phyloP scores from a whole-genome alignment of 176 grass and related monocot genomes.

The Panicum miliaceum region DNA sequence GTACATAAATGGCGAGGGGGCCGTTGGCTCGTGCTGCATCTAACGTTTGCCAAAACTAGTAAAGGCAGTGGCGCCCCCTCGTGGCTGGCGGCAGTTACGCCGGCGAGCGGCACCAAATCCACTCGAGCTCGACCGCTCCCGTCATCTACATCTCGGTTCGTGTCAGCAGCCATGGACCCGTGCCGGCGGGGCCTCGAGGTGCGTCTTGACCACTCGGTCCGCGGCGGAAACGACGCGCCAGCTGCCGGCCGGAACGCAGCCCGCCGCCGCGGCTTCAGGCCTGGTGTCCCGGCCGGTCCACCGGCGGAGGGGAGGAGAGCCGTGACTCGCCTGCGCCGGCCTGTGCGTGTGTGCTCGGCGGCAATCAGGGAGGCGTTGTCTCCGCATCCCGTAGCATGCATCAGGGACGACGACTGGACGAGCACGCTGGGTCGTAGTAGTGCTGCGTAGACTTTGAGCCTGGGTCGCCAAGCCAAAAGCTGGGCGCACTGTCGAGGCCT shows the following conservation, averaged over 20 bases:
- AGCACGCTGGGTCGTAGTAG: not conserved
- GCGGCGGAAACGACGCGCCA: not conserved
- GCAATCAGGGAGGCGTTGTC: not conserved
- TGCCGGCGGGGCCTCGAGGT: not conserved
- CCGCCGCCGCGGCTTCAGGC: not conserved
- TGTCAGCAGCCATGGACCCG: not conserved
- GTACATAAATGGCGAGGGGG: not conserved
- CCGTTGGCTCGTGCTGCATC: not conserved
- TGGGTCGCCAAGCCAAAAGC: conserved; percentile 11
- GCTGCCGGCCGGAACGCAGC: not conserved
- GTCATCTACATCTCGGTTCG: not conserved
- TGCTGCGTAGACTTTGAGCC: not conserved
- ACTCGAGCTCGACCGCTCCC: too few relatives aligned
- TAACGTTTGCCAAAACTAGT: not conserved
- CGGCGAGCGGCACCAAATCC: not conserved
- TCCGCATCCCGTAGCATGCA: not conserved
- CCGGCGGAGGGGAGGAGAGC: not conserved
- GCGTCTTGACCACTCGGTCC: not conserved
- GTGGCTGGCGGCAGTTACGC: not conserved
- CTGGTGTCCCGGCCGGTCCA: not conserved
- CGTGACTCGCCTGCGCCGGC: not conserved
- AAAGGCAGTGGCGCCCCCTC: not conserved
- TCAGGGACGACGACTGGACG: not conserved
- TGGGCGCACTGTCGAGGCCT: conserved; percentile 19
- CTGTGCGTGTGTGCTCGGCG: not conserved